A percentile compares a stretch with the other conserved stretches of the same genome.
Evolutionary conservation across 768 basidiomycete genomes (phyloP).

Genomic region (Amanita polypyramis): DNA sequence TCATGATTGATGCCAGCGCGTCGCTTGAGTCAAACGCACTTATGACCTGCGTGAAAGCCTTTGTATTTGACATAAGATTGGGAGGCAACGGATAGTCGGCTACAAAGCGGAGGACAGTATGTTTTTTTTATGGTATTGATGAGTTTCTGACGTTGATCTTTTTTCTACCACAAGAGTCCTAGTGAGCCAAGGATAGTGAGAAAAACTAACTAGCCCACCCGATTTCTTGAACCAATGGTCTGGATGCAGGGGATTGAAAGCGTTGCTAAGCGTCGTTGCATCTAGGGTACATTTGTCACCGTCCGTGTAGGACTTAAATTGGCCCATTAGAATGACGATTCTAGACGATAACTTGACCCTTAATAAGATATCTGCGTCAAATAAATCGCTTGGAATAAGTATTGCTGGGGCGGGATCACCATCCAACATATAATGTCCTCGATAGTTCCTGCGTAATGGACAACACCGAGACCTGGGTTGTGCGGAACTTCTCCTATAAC

Average conservation of each 20-base stretch:
- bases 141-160: slow-evolving; percentile 8
- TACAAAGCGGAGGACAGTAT: slow-evolving; percentile 9
- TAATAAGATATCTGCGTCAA: slow-evolving; percentile 10
- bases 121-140: slow-evolving; percentile 9
- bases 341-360: neutral
- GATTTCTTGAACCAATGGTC: slow-evolving; percentile 9
- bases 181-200: neutral
- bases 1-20: neutral
- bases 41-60: slow-evolving; percentile 1
- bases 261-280: slow-evolving; percentile 2
- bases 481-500: slow-evolving; percentile 7
- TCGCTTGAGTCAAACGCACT: slow-evolving; percentile 5
- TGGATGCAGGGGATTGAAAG: slow-evolving; percentile 11
- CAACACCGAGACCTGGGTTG: slow-evolving; percentile 10
- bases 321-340: slow-evolving; percentile 12
- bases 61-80: slow-evolving; percentile 5
- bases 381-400: slow-evolving; percentile 8
- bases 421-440: slow-evolving; percentile 10
- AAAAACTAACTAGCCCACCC: slow-evolving; percentile 5
- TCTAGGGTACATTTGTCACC: neutral
- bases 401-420: slow-evolving; percentile 4
- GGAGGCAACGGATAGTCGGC: slow-evolving; percentile 10
- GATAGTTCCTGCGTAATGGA: slow-evolving; percentile 8
- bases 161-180: neutral
- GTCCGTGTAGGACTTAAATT: slow-evolving; percentile 9